Conservation (phyloP, 2,329 filamentous ascomycete species). For the Berkeleyomyces rouxiae region DNA sequence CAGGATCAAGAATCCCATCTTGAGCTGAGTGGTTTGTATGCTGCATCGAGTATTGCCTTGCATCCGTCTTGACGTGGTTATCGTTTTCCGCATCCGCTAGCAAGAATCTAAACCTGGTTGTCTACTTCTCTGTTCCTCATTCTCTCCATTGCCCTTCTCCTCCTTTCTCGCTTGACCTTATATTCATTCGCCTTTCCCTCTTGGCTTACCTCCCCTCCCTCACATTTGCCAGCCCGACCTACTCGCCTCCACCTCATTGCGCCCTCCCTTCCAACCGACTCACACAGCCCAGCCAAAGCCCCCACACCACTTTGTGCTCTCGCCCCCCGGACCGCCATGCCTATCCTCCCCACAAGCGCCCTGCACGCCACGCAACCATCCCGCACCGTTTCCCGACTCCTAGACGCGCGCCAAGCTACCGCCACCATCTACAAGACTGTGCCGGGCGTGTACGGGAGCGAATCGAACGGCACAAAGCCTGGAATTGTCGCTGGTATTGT, state of each 20-base stretch:
- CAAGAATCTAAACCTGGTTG: too few species aligned
- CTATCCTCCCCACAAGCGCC: neutral
- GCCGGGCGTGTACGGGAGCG: slow-evolving; percentile 14
- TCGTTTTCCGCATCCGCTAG: neutral
- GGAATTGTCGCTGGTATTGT: slow-evolving; percentile 12
- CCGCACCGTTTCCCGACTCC: slow-evolving; percentile 24
- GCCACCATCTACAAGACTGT: slow-evolving; percentile 14
- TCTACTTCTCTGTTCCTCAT: neutral
- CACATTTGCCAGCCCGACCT: neutral
- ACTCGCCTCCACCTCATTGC: neutral
- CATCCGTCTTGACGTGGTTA: neutral
- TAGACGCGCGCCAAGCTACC: slow-evolving; percentile 15
- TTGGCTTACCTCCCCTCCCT: neutral
- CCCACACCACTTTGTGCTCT: neutral
- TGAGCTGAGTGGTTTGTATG: neutral
- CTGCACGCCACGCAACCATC: neutral
- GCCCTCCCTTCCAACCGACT: neutral
- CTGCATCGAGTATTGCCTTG: neutral
- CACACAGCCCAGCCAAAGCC: neutral
- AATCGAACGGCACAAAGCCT: slow-evolving; percentile 1
- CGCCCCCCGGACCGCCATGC: slow-evolving; percentile 25
- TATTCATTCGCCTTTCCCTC: neutral
- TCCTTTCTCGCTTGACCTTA: neutral
- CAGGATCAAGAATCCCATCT: neutral
- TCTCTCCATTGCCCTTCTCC: too few species aligned